Percentiles rank a stretch among this genome's conserved stretches.
Evolutionary conservation across 139 green algal genomes (phyloP).

Genomic region (Desmodesmus armatus): DNA sequence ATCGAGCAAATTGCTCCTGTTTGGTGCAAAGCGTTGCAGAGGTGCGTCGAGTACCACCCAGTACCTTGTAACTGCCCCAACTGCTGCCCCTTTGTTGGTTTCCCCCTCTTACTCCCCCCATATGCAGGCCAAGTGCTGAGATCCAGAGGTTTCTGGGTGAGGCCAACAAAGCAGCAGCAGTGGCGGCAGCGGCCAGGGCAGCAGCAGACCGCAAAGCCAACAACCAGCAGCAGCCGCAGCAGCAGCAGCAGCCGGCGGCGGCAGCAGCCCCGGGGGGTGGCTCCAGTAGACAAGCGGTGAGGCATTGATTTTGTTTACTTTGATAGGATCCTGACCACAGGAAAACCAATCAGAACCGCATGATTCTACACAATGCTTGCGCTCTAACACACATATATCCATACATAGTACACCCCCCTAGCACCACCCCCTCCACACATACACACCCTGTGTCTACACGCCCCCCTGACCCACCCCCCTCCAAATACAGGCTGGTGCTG

Average conservation of each 20-base stretch:
- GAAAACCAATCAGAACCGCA: no score
- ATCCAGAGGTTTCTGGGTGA: conserved; percentile 46
- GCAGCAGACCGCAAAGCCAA: neutral
- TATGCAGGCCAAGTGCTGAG: conserved; percentile 44
- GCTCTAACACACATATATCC: no score
- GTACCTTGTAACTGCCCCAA: neutral
- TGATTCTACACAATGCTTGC: no score
- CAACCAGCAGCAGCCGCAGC: conserved; percentile 15
- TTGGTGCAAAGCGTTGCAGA: no score
- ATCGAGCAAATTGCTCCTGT: neutral
- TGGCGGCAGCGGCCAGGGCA: conserved; percentile 28
- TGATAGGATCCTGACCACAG: no score
- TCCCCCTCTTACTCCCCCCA: no score
- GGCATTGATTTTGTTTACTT: no score
- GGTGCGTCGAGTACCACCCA: neutral
- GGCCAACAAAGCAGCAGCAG: conserved; percentile 52
- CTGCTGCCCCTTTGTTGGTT: neutral
- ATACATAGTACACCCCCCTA: no score
- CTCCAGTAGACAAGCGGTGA: neutral
- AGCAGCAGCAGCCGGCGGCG: neutral
- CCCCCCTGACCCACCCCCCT: no score
- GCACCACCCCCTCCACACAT: no score
- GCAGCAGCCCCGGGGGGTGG: neutral
- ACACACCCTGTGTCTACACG: no score
- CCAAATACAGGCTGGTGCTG: neutral